Evolutionary conservation across 495 filamentous ascomycete genomes (phyloP).

Genomic region (Annulohypoxylon stygium): DNA sequence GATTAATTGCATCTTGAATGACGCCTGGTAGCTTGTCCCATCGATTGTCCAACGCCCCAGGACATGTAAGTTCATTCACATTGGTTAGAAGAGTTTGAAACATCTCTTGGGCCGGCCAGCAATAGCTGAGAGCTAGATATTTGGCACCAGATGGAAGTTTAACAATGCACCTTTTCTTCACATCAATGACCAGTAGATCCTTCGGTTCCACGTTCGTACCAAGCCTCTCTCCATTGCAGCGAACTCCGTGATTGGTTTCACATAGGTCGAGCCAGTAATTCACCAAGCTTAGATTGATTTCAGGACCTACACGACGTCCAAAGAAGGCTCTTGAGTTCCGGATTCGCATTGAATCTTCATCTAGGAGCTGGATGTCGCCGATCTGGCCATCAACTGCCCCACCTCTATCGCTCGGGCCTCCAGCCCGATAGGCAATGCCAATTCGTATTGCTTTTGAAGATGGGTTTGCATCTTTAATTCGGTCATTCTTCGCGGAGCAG

Average conservation of each 20-base stretch:
- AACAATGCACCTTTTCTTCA: neutral
- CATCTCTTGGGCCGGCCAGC: neutral
- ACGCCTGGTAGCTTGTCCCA: neutral
- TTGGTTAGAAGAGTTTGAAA: neutral
- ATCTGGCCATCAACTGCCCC: neutral
- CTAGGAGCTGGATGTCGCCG: neutral
- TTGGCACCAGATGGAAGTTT: neutral
- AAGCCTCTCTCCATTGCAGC: neutral
- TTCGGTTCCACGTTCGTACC: neutral
- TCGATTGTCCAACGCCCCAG: neutral
- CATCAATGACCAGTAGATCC: neutral
- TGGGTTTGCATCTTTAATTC: neutral
- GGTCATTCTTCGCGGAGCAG: neutral
- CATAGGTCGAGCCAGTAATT: conserved; percentile 1
- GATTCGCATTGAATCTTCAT: neutral
- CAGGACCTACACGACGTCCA: neutral
- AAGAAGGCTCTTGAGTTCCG: neutral
- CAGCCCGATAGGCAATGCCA: conserved; percentile 4
- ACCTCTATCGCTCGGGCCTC: neutral
- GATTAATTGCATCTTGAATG: neutral
- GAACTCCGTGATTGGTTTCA: neutral
- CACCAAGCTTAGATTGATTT: neutral
- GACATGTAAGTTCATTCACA: neutral
- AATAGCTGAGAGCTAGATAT: conserved; percentile 1
- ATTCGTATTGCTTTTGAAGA: neutral